Conservation (phyloP, 352 stramenopile genomes). For the Globisporangium iwayamae region DNA sequence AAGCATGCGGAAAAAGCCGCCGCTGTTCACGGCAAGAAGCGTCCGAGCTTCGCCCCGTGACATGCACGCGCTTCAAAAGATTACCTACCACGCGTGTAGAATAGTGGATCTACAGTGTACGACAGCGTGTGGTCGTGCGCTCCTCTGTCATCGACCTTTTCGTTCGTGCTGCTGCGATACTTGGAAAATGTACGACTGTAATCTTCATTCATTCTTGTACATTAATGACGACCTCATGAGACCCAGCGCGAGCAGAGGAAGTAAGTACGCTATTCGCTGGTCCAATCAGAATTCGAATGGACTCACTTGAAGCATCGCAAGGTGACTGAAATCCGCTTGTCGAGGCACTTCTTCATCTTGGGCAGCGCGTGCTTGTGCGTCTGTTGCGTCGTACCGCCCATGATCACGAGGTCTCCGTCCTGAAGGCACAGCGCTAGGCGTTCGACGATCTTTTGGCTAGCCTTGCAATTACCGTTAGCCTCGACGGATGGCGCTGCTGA, state of each 20-base stretch:
- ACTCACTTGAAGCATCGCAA: constrained; percentile 17
- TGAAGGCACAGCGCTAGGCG: constrained; percentile 29
- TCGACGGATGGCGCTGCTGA: background rate
- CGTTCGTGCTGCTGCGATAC: background rate
- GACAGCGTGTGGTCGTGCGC: background rate
- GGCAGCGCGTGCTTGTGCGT: constrained; percentile 47
- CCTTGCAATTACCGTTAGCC: too few relatives aligned
- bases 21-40: too few relatives aligned
- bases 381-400: constrained; percentile 40
- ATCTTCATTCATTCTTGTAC: too few relatives aligned
- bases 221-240: background rate
- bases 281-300: background rate
- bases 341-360: constrained; percentile 21
- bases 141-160: background rate
- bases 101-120: too few relatives aligned
- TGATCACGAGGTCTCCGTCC: constrained; percentile 45
- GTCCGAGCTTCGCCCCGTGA: too few relatives aligned
- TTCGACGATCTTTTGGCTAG: background rate
- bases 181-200: background rate
- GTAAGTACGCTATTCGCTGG: too few relatives aligned
- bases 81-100: too few relatives aligned
- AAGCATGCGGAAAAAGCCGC: too few relatives aligned
- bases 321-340: constrained; percentile 13
- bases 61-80: too few relatives aligned
- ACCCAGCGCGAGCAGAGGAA: background rate